Evolutionary conservation across 2,329 filamentous ascomycete species (phyloP).

Genomic region (Pseudomassariella vexata): DNA sequence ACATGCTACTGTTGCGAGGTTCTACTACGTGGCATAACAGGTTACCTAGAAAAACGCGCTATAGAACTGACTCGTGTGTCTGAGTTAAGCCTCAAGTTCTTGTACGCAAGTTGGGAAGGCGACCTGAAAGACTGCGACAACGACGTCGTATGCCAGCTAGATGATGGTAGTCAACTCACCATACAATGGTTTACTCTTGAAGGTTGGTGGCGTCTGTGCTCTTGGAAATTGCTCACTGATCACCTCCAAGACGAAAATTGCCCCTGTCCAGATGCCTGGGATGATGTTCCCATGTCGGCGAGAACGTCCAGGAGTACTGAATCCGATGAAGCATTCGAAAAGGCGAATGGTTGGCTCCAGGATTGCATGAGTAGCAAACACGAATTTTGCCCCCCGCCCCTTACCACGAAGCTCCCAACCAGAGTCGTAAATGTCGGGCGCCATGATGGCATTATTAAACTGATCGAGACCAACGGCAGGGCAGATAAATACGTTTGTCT

Average conservation of each 20-base stretch:
- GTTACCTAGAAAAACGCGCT: not conserved
- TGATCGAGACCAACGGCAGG: too few relatives aligned
- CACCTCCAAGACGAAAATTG: not conserved
- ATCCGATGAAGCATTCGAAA: too few relatives aligned
- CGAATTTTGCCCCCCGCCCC: too few relatives aligned
- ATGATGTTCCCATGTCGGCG: not conserved
- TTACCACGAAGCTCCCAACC: too few relatives aligned
- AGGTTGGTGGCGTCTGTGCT: not conserved
- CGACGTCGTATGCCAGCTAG: not conserved
- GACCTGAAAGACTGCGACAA: not conserved
- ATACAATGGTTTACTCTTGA: too few relatives aligned
- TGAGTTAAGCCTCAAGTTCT: not conserved
- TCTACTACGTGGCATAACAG: not conserved
- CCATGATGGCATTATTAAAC: too few relatives aligned
- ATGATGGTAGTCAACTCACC: too few relatives aligned
- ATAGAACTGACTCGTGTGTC: not conserved
- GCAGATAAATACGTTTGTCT: not conserved
- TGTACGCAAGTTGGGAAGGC: not conserved
- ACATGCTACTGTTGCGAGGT: constrained; percentile 1
- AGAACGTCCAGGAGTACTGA: too few relatives aligned
- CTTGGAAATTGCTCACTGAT: not conserved
- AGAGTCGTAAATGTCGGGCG: too few relatives aligned
- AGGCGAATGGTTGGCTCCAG: too few relatives aligned
- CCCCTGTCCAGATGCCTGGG: not conserved
- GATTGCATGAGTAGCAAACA: too few relatives aligned